phyloP scores from a whole-genome alignment of 768 basidiomycete species.

The Mycena chlorophos region DNA sequence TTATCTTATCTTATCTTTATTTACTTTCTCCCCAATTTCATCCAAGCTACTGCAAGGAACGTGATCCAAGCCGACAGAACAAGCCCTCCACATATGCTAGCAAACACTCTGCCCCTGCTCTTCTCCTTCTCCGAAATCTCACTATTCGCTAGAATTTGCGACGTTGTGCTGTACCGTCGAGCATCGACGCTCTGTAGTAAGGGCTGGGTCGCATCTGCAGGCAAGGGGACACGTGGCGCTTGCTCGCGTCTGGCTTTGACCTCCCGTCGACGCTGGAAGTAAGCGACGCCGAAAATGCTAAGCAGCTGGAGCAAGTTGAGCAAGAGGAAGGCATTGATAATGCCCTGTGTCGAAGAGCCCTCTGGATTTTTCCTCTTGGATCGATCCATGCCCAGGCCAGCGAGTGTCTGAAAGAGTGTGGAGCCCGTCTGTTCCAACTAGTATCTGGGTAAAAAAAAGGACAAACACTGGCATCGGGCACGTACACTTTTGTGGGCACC shows the following conservation, averaged over 20 bases:
- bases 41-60: conserved; percentile 63
- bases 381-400: conserved; percentile 67
- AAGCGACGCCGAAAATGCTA: conserved; percentile 49
- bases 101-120: conserved; percentile 53
- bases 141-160: conserved; percentile 23
- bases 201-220: conserved; percentile 14
- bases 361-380: conserved; percentile 30
- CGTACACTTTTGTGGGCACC: conserved; percentile 78
- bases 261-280: conserved; percentile 47
- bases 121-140: conserved; percentile 31
- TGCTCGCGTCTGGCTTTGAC: conserved; percentile 19
- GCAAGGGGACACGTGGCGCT: conserved; percentile 4
- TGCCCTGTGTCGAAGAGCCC: conserved; percentile 18
- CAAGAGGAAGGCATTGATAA: conserved; percentile 29
- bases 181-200: conserved; percentile 14
- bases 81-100: conserved; percentile 39
- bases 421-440: conserved; percentile 77
- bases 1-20: conserved; percentile 10
- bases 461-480: not conserved
- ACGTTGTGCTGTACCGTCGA: conserved; percentile 24
- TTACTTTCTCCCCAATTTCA: conserved; percentile 48
- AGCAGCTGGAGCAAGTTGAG: conserved; percentile 56
- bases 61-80: conserved; percentile 60
- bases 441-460: not conserved
- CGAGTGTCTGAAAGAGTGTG: conserved; percentile 69